These are phyloP conservation scores for Grosmannia serpens DNA, from an alignment of 2,329 filamentous ascomycete species.

Conservation along the genomic window DNA sequence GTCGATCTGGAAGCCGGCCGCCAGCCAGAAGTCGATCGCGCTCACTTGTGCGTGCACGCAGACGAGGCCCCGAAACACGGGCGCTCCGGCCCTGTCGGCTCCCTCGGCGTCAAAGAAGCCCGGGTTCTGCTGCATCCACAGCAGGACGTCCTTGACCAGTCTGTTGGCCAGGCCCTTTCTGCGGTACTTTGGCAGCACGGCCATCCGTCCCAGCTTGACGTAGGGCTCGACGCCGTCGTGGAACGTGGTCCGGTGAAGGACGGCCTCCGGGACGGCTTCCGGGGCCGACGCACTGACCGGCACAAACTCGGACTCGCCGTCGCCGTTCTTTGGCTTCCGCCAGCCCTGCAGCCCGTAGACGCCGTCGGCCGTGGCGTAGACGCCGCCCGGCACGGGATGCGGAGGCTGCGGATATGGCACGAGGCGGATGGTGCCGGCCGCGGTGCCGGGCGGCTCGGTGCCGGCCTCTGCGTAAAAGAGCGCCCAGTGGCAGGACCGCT, in stretches of 20 bases:
- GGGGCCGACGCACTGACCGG: conserved; percentile 9
- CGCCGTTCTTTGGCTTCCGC: conserved; percentile 2
- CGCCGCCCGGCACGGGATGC: conserved; percentile 42
- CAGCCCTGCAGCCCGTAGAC: conserved; percentile 8
- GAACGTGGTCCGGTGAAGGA: conserved; percentile 15
- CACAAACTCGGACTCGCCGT: conserved; percentile 14
- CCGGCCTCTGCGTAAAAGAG: conserved; percentile 50
- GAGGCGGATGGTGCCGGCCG: conserved; percentile 67
- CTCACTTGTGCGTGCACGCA: conserved; percentile 68
- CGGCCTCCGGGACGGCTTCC: too few relatives aligned
- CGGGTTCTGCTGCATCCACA: conserved; percentile 55
- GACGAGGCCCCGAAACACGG: conserved; percentile 60
- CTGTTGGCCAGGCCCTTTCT: conserved; percentile 51
- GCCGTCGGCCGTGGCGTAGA: conserved; percentile 31
- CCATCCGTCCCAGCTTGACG: conserved; percentile 70
- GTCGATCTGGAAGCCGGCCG: conserved; percentile 64
- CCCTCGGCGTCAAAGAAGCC: conserved; percentile 40
- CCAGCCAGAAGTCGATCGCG: conserved; percentile 54
- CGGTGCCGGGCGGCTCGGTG: conserved; percentile 28
- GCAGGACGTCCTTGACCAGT: conserved; percentile 54
- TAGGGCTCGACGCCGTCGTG: conserved; percentile 61
- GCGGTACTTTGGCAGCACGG: conserved; percentile 55
- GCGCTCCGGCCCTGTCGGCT: conserved; percentile 27
- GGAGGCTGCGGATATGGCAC: conserved; percentile 68
- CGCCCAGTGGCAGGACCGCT: conserved; percentile 75